These are phyloP conservation scores for Chamaecrista fasciculata DNA, from an alignment of 306 rosid species.

Conservation along the genomic window DNA sequence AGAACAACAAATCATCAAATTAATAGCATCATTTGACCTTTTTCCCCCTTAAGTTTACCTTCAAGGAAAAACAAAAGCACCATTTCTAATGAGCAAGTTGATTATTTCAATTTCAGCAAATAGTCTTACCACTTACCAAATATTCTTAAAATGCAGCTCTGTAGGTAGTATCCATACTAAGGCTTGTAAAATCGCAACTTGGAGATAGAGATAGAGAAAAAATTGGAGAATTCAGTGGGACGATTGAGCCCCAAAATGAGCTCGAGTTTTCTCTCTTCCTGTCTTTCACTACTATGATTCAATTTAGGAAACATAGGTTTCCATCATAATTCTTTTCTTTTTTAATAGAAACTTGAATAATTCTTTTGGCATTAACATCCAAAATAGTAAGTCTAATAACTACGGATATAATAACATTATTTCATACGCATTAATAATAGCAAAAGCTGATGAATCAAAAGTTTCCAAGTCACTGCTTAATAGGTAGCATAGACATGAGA, in stretches of 20 bases:
- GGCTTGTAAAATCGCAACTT: neutral
- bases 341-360: too few species aligned
- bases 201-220: neutral
- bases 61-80: slow-evolving; percentile 15
- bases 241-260: too few species aligned
- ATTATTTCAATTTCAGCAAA: slow-evolving; percentile 9
- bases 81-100: slow-evolving; percentile 19
- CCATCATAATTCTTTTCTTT: too few species aligned
- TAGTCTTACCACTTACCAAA: neutral
- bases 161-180: neutral
- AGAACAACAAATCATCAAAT: slow-evolving; percentile 19
- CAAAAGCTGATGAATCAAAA: neutral
- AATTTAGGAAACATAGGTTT: too few species aligned
- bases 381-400: too few species aligned
- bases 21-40: slow-evolving; percentile 4
- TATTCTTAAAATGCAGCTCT: neutral
- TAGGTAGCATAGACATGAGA: neutral
- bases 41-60: neutral
- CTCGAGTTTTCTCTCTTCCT: too few species aligned
- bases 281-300: too few species aligned
- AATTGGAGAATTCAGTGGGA: too few species aligned
- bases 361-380: too few species aligned
- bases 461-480: neutral
- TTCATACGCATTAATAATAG: neutral
- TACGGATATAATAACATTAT: too few species aligned